Base-by-base conservation (phyloP, 1,284 basidiomycete genomes). In the Chondrostereum purpureum region DNA sequence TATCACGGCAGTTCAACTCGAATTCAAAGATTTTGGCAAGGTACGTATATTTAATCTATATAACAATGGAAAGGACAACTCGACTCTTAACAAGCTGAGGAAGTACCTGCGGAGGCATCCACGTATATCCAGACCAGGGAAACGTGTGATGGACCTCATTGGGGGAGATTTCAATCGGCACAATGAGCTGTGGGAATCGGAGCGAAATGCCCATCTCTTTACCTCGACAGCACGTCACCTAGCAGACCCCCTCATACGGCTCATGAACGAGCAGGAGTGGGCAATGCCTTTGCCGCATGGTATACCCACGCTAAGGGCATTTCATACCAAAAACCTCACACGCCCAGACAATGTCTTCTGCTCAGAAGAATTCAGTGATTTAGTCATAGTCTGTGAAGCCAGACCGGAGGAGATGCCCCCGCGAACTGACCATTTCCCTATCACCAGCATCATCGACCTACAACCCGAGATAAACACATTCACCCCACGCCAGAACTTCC, bases 111-210 rank as follows among this genome's bases (percentile, higher is more conserved):
- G 11, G 8, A 23, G n/a, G 12, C 16, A 13, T 12, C n/a, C 19
- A 4, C 20, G 13, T 13, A 24, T n/a, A 24, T 14, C 17, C n/a
- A 20, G n/a, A 11, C 42, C 17, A 11, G 18, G 34, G 17, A 13
- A 12, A 20, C 11, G 16, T 16, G 16, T 14, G 6, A n/a, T 5
- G 16, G 22, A 37, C 14, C 4, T 70, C 3, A 70, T 65, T 66
- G 50, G 61, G 0, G 72, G 72, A 0, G 71, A 77, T 54, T 75
- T 76, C 62, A 77, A 76, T 55, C 53, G 65, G 0, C 73, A 78
- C 51, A 70, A 77, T 56, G 68, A 65, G 0, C 19, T 65, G 0
- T 78, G 72, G 74, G 70, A 75, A 3, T 60, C 66, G 3, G 44
- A 51, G 0, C 18, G 47, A 0, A 72, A 77, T 47, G 4, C 42